phyloP scores from a whole-genome alignment of 2,329 filamentous ascomycete species.

The Stagonosporopsis tanaceti region DNA sequence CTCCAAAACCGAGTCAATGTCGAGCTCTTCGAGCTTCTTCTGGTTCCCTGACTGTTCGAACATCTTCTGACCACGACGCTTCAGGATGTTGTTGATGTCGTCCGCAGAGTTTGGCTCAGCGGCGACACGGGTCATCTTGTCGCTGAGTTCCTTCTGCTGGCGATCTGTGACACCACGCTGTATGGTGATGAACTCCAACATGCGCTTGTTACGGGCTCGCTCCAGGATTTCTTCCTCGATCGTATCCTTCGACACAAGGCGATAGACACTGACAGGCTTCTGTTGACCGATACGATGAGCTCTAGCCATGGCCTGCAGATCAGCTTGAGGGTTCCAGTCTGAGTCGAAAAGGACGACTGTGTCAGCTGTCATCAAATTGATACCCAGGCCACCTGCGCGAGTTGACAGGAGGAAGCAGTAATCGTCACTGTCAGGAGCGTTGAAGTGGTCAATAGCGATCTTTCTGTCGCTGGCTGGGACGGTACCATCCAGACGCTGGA shows the following conservation, averaged over 20 bases:
- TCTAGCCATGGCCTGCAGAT: conserved; percentile 97
- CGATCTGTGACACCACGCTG: conserved; percentile 97
- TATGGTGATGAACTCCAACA: conserved; percentile 96
- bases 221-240: conserved; percentile 98
- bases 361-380: conserved; percentile 98
- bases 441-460: conserved; percentile 97
- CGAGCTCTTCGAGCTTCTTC: conserved; percentile 92
- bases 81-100: conserved; percentile 95
- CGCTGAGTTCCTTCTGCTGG: conserved; percentile 76
- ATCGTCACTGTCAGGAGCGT: conserved; percentile 92
- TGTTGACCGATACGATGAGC: conserved; percentile 98
- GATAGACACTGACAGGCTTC: conserved; percentile 93
- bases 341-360: conserved; percentile 98
- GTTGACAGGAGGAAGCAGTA: conserved; percentile 97
- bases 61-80: conserved; percentile 98
- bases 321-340: conserved; percentile 98
- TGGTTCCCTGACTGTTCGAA: conserved; percentile 98
- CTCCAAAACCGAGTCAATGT: conserved; percentile 95
- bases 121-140: conserved; percentile 71
- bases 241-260: conserved; percentile 95
- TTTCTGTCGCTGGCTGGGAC: conserved; percentile 87
- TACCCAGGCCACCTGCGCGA: conserved; percentile 93
- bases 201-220: conserved; percentile 93
- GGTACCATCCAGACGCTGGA: conserved; percentile 93
- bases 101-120: conserved; percentile 89